Base-by-base conservation (phyloP, 2,329 filamentous ascomycete species). In the Colletotrichum gloeosporioides region DNA sequence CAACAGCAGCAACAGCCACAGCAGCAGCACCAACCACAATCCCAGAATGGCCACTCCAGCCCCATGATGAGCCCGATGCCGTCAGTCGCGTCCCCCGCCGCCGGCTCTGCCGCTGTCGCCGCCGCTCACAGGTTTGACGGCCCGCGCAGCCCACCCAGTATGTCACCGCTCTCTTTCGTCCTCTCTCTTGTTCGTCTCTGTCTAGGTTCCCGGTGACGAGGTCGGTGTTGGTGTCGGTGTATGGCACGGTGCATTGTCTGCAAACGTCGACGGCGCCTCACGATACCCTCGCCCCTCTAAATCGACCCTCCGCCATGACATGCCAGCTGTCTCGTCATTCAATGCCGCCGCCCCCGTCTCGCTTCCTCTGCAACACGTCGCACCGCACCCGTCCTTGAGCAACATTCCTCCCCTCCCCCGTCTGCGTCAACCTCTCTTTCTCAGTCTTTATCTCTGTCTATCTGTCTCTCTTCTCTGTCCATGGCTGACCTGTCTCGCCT, bases 131-230 rank as follows among this genome's bases (percentile, higher is more conserved):
- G 90, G 79, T 92, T 92, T 81, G 91, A 92, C 74, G 90, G 90
- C 77, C 90, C 92, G 63, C 86, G 91, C 80, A 93, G 91, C 84
- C 92, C 92, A 78, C 91, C 92, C 32, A 92, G 91, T 91, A 87
- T 83, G 89, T 89, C 63, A 39, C 59, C 78, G n/a, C 72, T 44
- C 18, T 39, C 29, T 55, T 6, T 27, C 31, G 13, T 27, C 25
- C n/a, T 76, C 31, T 68, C 31, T 12, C 31, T 49, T 53, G 34
- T 18, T 36, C 16, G 9, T 57, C 25, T 57, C 64, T 29, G 29
- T 29, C 53, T 29, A 18, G 12, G 34, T 69, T 61, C 15, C 31
- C 16, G 15, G 29, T 61, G 36, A 18, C 16, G 36, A 18, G 16
- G 57, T 4, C 29, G 29, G 27, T 15, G 59, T 8, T 32, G 59